These are phyloP conservation scores for Chlorella sp. DNA, from an alignment of 139 green algal genomes.

Conservation along the genomic window DNA sequence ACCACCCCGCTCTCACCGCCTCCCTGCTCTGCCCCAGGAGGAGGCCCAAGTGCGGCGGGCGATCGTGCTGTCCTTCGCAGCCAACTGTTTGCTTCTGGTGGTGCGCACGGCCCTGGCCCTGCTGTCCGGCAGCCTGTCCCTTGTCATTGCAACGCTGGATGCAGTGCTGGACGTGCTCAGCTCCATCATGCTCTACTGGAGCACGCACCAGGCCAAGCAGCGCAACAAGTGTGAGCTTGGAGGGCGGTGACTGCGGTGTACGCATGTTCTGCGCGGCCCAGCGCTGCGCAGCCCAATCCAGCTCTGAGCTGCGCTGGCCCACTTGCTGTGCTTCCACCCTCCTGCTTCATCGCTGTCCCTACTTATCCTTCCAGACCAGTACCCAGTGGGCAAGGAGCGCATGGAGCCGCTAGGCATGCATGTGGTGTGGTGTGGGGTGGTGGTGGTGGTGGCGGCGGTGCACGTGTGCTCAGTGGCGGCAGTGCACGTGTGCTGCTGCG, in stretches of 20 bases:
- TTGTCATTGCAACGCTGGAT: constrained; percentile 65
- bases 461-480: no score
- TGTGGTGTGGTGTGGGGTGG: no score
- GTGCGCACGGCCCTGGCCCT: constrained; percentile 53
- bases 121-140: constrained; percentile 47
- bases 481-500: no score
- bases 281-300: no score
- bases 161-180: constrained; percentile 66
- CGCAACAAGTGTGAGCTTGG: not conserved
- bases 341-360: no score
- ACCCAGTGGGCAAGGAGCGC: constrained; percentile 42
- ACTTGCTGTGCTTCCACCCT: no score
- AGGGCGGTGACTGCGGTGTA: no score
- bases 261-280: no score
- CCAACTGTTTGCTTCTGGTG: constrained; percentile 47
- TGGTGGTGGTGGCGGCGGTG: no score
- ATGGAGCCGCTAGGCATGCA: constrained; percentile 72
- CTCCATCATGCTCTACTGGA: constrained; percentile 7
- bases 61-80: not conserved
- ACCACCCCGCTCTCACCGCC: not conserved
- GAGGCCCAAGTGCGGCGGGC: not conserved
- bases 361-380: not conserved
- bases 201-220: not conserved
- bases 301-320: no score
- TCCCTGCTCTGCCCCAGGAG: not conserved